A percentile compares a stretch with the other conserved stretches of the same genome.
These are phyloP conservation scores for Populus hybrid DNA, from an alignment of 441 rosid species.

Conservation along the genomic window DNA sequence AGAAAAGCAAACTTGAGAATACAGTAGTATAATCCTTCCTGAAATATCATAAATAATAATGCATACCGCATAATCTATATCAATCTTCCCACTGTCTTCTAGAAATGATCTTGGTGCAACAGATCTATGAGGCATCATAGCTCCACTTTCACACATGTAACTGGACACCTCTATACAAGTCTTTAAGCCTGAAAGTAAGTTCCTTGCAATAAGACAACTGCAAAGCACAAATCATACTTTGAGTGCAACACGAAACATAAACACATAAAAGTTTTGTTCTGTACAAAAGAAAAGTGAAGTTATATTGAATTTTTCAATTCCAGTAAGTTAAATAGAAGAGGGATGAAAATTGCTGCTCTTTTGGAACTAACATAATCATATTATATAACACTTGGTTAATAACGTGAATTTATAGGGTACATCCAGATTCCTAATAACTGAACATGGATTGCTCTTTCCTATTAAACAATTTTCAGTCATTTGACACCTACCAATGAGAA, in stretches of 20 bases:
- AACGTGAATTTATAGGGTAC: background rate
- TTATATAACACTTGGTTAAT: background rate
- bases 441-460: constrained; percentile 4
- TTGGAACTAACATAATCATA: background rate
- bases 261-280: background rate
- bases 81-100: constrained; percentile 58
- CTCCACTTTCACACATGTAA: constrained; percentile 67
- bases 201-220: constrained; percentile 85
- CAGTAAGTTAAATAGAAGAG: background rate
- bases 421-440: background rate
- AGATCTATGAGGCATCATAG: constrained; percentile 47
- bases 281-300: constrained; percentile 10
- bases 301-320: background rate
- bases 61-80: constrained; percentile 47
- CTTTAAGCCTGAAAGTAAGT: constrained; percentile 67
- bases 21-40: constrained; percentile 1
- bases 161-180: constrained; percentile 71
- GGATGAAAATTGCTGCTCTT: background rate
- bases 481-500: background rate
- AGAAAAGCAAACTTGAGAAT: background rate
- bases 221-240: constrained; percentile 22
- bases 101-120: constrained; percentile 45
- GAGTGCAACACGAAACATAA: constrained; percentile 1
- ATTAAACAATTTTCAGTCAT: background rate
- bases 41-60: constrained; percentile 6